Percentiles rank a stretch among this genome's conserved stretches.
Evolutionary conservation across 305 asterid species (phyloP).

Genomic region (Solanum hybrid): DNA sequence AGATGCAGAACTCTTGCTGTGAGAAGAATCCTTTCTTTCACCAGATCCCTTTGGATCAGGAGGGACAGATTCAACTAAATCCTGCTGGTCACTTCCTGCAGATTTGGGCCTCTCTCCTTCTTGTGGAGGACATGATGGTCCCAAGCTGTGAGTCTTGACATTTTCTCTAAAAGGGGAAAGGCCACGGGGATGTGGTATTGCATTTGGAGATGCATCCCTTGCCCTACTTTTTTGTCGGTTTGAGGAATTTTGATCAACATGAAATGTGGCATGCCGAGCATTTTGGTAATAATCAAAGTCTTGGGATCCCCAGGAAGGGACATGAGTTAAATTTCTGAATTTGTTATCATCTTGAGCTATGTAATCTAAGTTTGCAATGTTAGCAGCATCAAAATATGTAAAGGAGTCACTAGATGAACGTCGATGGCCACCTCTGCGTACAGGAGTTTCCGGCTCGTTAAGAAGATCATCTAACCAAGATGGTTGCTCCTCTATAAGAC

Average conservation of each 20-base stretch:
- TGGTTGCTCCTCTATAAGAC: conserved; percentile 56
- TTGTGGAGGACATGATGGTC: conserved; percentile 33
- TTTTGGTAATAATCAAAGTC: conserved; percentile 13
- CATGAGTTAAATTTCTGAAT: conserved; percentile 31
- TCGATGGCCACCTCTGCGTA: conserved; percentile 52
- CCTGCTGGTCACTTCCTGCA: conserved; percentile 25
- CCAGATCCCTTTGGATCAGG: conserved; percentile 41
- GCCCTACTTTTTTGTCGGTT: conserved; percentile 30
- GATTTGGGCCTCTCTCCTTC: conserved; percentile 42
- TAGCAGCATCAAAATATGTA: conserved; percentile 43
- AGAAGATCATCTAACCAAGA: conserved; percentile 73
- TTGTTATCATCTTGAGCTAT: conserved; percentile 50
- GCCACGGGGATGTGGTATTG: conserved; percentile 35
- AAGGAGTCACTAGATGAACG: conserved; percentile 76
- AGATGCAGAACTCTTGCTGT: conserved; percentile 32
- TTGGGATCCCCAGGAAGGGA: conserved; percentile 67
- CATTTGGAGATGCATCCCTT: conserved; percentile 48
- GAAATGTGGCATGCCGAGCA: conserved; percentile 15
- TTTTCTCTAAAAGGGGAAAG: conserved; percentile 35
- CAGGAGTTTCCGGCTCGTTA: conserved; percentile 67
- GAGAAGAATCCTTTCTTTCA: conserved; percentile 49
- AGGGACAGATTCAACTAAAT: conserved; percentile 33
- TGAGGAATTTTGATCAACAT: conserved; percentile 32
- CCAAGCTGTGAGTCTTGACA: conserved; percentile 23
- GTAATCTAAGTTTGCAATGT: conserved; percentile 34